phyloP scores from a whole-genome alignment of 768 basidiomycete species.

The Sporobolomyces pararoseus region DNA sequence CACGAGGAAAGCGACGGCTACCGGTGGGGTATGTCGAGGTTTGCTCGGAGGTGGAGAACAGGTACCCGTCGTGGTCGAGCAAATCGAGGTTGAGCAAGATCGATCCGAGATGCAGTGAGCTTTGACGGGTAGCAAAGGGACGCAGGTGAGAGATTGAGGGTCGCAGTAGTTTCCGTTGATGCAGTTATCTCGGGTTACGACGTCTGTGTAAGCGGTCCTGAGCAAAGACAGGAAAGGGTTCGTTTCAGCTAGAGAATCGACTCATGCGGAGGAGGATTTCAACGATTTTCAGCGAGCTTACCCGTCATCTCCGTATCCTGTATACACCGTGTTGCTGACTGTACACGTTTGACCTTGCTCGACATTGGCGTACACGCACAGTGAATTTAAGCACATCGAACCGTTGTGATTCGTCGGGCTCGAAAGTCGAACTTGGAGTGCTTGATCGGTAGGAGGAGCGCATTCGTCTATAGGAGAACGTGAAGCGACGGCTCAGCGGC shows the following conservation, averaged over 20 bases:
- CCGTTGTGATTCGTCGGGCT: constrained; percentile 10
- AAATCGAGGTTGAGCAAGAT: constrained; percentile 13
- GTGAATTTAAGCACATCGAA: constrained; percentile 17
- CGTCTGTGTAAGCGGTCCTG: constrained; percentile 20
- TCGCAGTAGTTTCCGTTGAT: constrained; percentile 18
- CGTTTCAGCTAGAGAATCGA: too few relatives aligned
- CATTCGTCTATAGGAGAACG: constrained; percentile 14
- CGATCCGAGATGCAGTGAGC: constrained; percentile 13
- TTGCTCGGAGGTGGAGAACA: background rate
- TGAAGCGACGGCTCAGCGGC: too few relatives aligned
- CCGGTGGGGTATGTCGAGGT: constrained; percentile 5
- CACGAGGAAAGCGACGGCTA: background rate
- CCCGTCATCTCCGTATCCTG: constrained; percentile 19
- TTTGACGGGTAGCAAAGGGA: background rate
- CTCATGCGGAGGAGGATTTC: too few relatives aligned
- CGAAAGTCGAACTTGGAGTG: background rate
- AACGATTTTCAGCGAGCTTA: constrained; percentile 4
- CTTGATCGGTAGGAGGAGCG: background rate
- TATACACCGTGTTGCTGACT: constrained; percentile 10
- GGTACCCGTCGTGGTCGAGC: background rate
- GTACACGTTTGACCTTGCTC: constrained; percentile 12
- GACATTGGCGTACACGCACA: constrained; percentile 2
- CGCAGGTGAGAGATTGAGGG: constrained; percentile 2
- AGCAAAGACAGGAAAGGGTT: background rate
- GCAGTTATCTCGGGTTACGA: constrained; percentile 24